Base-by-base conservation (phyloP, 2,329 filamentous ascomycete species). In the Aspergillus novoparasiticus region DNA sequence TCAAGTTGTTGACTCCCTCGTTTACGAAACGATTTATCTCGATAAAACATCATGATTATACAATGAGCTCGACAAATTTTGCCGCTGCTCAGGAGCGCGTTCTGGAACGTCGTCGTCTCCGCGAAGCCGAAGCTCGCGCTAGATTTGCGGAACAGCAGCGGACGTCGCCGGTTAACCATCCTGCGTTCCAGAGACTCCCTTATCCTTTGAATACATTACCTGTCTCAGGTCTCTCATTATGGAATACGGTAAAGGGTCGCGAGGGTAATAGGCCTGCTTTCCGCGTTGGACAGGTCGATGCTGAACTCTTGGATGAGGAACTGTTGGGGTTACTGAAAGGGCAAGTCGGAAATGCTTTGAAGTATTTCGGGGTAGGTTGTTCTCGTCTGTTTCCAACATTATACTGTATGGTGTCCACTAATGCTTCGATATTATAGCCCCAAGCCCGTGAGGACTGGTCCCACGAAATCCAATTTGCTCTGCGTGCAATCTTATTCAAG, bases 241-340 rank as follows among this genome's bases (percentile, higher is more conserved):
- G 91, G 92, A 87, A 93, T 73, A 81, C 85, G 5, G 80, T 94
- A 48, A 87, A 87, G 45, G 89, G 90, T 6, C 88, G 91, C 64
- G 89, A 93, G 73, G 92, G 93, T 51, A 94, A 91, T 28, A 84
- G 88, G 19, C 94, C 95, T 6, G 90, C 92, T 12, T 97, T 97
- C 76, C 89, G 95, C 59, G 95, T 99, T 32, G 93, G 94, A 32
- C 95, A 99, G 80, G 92, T 98, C 50, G 95, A 99, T 78, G 93
- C 95, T 43, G 95, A 98, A 78, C 83, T 99, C 57, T 85, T 99
- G 21, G 95, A 99, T 77, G 93, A 97, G 74, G 95, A 98, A 80
- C 84, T 99, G 53, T 84, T 98, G 28, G 87, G 87, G n/a, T 84
- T 98, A 68, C 82, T 99, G 63, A 93, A 91, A 74, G 87, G 86